Evolutionary conservation across 305 asterid species (phyloP).

Genomic region (Rubia peregrina): DNA sequence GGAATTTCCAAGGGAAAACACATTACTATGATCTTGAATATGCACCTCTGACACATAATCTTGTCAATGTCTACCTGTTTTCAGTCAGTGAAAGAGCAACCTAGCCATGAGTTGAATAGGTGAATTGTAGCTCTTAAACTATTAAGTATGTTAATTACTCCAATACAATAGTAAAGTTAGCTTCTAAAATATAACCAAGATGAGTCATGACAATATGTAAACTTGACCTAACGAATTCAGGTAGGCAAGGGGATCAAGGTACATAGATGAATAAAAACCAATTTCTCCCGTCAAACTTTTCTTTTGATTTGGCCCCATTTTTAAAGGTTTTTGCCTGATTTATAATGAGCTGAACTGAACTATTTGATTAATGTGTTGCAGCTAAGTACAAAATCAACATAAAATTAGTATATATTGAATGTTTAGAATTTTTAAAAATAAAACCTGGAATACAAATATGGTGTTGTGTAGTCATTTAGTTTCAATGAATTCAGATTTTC

Average conservation of each 20-base stretch:
- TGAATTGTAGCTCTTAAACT: not conserved
- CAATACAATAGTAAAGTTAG: too few relatives aligned
- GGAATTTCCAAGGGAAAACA: not conserved
- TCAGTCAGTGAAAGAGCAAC: not conserved
- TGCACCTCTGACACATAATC: not conserved
- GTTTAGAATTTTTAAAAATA: too few relatives aligned
- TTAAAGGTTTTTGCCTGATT: too few relatives aligned
- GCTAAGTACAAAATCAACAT: too few relatives aligned
- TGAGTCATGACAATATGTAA: not conserved
- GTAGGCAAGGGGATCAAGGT: not conserved
- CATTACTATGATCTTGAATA: not conserved
- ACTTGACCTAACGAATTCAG: not conserved
- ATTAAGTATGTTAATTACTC: too few relatives aligned
- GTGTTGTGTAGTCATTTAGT: too few relatives aligned
- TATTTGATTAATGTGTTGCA: too few relatives aligned
- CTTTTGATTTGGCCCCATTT: too few relatives aligned
- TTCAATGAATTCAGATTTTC: too few relatives aligned
- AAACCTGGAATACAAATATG: too few relatives aligned
- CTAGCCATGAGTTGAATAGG: not conserved
- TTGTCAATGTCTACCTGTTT: not conserved
- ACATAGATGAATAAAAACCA: not conserved
- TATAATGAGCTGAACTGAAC: too few relatives aligned
- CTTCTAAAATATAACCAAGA: not conserved
- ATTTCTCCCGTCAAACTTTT: not conserved
- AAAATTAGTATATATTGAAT: too few relatives aligned